phyloP scores from a whole-genome alignment of 2,329 filamentous ascomycete species.

The Exophiala viscosa region DNA sequence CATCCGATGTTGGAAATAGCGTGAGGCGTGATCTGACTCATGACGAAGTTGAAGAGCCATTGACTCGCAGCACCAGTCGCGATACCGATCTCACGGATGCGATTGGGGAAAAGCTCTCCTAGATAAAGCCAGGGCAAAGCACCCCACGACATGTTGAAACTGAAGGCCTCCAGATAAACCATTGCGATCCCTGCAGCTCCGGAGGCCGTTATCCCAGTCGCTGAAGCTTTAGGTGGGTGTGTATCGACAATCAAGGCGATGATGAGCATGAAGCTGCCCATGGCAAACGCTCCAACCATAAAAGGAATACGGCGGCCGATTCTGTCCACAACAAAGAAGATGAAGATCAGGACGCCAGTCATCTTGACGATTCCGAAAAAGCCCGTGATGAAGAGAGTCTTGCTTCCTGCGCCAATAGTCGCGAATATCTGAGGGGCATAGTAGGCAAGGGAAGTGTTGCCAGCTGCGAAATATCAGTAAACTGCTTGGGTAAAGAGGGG shows the following conservation, averaged over 20 bases:
- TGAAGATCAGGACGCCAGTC: constrained; percentile 45
- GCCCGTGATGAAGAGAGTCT: constrained; percentile 49
- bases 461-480: background rate
- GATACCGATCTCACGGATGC: constrained; percentile 40
- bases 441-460: constrained; percentile 38
- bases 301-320: constrained; percentile 49
- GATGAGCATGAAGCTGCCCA: constrained; percentile 54
- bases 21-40: constrained; percentile 41
- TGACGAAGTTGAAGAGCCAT: constrained; percentile 42
- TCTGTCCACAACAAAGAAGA: constrained; percentile 49
- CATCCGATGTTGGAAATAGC: constrained; percentile 47
- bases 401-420: constrained; percentile 47
- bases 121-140: constrained; percentile 38
- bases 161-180: constrained; percentile 49
- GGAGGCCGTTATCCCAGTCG: constrained; percentile 34
- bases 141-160: constrained; percentile 42
- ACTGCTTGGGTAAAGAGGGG: too few relatives aligned
- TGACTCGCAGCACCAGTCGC: constrained; percentile 39
- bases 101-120: constrained; percentile 37
- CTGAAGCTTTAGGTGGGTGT: constrained; percentile 37
- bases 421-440: constrained; percentile 53
- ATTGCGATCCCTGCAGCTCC: constrained; percentile 50
- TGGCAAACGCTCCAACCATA: constrained; percentile 48
- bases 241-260: constrained; percentile 48
- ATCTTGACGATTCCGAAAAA: constrained; percentile 55